Conservation (phyloP, 495 filamentous ascomycete species). For the Platismatia glauca region DNA sequence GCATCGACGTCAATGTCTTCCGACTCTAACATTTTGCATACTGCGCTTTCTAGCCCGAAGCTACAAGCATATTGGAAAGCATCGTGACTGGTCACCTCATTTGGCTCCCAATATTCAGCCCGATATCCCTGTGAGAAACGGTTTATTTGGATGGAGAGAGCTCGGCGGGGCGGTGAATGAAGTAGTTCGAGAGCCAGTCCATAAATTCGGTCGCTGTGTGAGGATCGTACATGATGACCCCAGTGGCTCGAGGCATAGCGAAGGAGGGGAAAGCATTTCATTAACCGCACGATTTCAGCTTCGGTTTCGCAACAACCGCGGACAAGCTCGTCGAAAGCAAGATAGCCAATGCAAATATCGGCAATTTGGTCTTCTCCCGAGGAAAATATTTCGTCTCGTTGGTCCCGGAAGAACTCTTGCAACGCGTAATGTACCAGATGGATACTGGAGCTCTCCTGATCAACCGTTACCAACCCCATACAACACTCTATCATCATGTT, state of each 20-base stretch:
- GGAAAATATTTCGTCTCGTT: conserved; percentile 9
- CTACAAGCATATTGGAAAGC: conserved; percentile 4
- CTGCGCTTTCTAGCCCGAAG: conserved; percentile 6
- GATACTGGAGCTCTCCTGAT: conserved; percentile 5
- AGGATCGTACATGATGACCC: conserved; percentile 10
- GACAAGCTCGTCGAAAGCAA: conserved; percentile 3
- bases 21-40: neutral
- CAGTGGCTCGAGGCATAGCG: conserved; percentile 14
- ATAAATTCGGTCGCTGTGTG: neutral
- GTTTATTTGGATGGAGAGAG: conserved; percentile 5
- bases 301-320: neutral
- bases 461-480: conserved; percentile 4
- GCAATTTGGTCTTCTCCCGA: conserved; percentile 11
- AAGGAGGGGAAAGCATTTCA: conserved; percentile 8
- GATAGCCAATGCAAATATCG: conserved; percentile 12
- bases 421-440: conserved; percentile 9
- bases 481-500: conserved; percentile 10
- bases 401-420: conserved; percentile 9
- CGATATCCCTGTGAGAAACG: conserved; percentile 4
- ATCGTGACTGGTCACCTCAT: conserved; percentile 2
- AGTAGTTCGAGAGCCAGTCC: conserved; percentile 7
- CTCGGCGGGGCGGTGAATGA: conserved; percentile 1
- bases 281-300: neutral
- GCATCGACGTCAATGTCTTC: conserved; percentile 4
- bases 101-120: conserved; percentile 10